Base-by-base conservation (phyloP, 257 asterid genomes). In the Solanum commersonii region DNA sequence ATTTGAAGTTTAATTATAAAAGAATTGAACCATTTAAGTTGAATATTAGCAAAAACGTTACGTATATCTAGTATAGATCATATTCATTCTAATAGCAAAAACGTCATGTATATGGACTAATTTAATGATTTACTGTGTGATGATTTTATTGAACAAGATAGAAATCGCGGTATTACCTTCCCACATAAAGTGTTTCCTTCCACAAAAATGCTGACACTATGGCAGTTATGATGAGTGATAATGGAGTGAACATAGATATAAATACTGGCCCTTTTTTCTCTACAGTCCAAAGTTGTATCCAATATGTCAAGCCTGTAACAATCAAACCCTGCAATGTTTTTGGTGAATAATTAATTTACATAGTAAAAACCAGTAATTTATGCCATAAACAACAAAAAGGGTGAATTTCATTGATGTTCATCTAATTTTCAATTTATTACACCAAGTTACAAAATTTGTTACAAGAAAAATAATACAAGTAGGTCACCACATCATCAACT, bases 261-360 rank as follows among this genome's bases (percentile, higher is more conserved):
- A 90, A 95, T 42, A 95, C 93, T 3, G 98, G 97, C 22, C 98
- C 98, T 87, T 93, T 93, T 73, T 88, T 92, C 90, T 94, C 94
- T 27, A 92, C 93, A 0, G 88, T 93, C 93, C 93, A 92, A 27
- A 94, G 89, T 81, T 94, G 97, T 89, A 93, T 49, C 94, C 93
- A 92, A 70, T 92, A 94, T 3, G 90, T 87, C 70, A 92, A 27
- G 31, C 97, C 98, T 4, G 94, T 94, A 73, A 94, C 96, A 20
- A 95, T 90, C 13, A 94, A 63, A 22, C 98, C 98, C 98, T 95
- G 94, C 90, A 84, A 87, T 6, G 4, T 34, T 63, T 59, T 14
- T 63, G 18, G 18, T 25, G 25, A 25, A 42, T 42, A 78, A 42
- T 78, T 40, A 25, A 25, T 2, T 5, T 77, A 76, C 34, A 76